These are phyloP conservation scores for Coemansia sp. DNA, from an alignment of 192 early-diverging fungal species.

Conservation along the genomic window DNA sequence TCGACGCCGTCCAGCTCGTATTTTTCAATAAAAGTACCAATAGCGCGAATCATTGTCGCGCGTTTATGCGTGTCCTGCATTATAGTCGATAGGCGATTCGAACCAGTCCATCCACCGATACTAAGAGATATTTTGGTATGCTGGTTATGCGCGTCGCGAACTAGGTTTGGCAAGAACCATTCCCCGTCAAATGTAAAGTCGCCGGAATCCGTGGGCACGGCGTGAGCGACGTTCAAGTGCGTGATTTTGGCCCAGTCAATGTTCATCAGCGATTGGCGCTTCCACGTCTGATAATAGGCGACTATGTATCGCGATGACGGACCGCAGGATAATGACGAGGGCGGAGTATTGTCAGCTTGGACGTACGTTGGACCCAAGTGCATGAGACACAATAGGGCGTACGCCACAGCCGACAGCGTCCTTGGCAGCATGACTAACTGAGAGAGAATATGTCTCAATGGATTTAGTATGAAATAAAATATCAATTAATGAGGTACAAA, in stretches of 20 bases:
- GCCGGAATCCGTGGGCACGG: constrained; percentile 47
- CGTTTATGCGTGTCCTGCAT: constrained; percentile 54
- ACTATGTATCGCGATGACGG: constrained; percentile 52
- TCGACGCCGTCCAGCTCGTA: constrained; percentile 65
- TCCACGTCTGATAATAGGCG: constrained; percentile 49
- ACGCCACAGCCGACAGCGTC: background rate
- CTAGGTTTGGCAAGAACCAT: constrained; percentile 56
- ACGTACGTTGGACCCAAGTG: background rate
- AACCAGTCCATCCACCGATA: constrained; percentile 78
- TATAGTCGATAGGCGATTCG: constrained; percentile 62
- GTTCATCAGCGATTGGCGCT: constrained; percentile 50
- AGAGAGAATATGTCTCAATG: background rate
- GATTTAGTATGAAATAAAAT: background rate
- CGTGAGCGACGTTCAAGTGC: constrained; percentile 54
- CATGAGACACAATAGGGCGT: background rate
- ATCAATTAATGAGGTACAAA: background rate
- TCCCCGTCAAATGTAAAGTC: constrained; percentile 54
- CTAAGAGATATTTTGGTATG: constrained; percentile 60
- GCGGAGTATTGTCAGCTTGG: background rate
- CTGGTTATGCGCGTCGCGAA: constrained; percentile 46
- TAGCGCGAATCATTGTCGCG: constrained; percentile 59
- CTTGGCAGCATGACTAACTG: background rate
- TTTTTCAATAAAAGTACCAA: constrained; percentile 55
- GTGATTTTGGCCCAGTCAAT: constrained; percentile 44
- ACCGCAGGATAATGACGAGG: constrained; percentile 11